phyloP scores from a whole-genome alignment of 495 filamentous ascomycete species.

The Neurospora sp. region DNA sequence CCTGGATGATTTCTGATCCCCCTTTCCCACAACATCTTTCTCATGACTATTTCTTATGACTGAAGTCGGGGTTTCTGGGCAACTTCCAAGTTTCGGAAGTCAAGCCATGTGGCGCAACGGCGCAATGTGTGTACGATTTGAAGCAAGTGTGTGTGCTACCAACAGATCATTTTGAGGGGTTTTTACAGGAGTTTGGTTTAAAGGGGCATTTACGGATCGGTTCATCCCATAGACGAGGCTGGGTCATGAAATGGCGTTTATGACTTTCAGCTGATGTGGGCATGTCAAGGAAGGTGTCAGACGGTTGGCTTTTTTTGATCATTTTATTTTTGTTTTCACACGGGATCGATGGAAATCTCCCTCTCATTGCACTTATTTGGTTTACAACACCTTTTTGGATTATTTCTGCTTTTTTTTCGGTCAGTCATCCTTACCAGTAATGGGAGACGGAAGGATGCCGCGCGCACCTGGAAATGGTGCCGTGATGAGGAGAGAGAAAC shows the following conservation, averaged over 20 bases:
- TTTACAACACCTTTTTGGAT: slow-evolving; percentile 7
- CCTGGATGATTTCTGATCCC: slow-evolving; percentile 54
- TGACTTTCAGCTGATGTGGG: slow-evolving; percentile 19
- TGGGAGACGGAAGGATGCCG: slow-evolving; percentile 4
- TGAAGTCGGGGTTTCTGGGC: slow-evolving; percentile 2
- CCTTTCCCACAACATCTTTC: neutral
- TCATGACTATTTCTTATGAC: slow-evolving; percentile 5
- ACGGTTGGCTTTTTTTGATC: slow-evolving; percentile 11
- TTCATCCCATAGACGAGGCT: slow-evolving; percentile 19
- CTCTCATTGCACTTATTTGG: neutral
- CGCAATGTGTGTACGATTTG: slow-evolving; percentile 15
- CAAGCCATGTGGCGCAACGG: slow-evolving; percentile 8
- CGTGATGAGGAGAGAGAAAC: neutral
- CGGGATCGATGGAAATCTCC: neutral
- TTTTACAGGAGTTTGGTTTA: neutral
- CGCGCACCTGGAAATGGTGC: neutral
- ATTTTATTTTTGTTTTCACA: slow-evolving; percentile 11
- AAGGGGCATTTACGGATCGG: slow-evolving; percentile 7
- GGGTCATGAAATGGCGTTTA: slow-evolving; percentile 8
- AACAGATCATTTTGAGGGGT: slow-evolving; percentile 13
- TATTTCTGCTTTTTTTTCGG: neutral
- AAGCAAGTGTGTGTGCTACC: slow-evolving; percentile 5
- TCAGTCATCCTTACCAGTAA: slow-evolving; percentile 4
- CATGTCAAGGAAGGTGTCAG: slow-evolving; percentile 1
- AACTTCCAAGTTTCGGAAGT: neutral